These are phyloP conservation scores for Sphagnurus paluster DNA, from an alignment of 1,284 basidiomycete genomes.

Conservation along the genomic window DNA sequence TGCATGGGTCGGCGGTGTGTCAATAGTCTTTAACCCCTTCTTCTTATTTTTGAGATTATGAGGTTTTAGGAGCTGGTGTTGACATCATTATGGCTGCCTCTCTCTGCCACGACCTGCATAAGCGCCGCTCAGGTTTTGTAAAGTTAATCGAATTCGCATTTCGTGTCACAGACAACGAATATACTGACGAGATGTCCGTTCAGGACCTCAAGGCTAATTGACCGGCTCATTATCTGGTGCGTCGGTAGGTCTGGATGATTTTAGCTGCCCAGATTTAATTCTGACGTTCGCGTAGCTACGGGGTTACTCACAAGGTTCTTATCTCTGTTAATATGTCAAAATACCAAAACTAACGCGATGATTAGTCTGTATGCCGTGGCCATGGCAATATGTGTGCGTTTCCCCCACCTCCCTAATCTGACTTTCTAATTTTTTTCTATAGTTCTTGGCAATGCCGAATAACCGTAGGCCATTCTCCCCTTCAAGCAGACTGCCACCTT, in stretches of 20 bases:
- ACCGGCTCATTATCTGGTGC: neutral
- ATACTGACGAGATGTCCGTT: too few species aligned
- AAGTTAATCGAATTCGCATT: neutral
- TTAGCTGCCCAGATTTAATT: neutral
- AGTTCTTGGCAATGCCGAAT: conserved; percentile 1
- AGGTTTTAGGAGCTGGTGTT: neutral
- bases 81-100: neutral
- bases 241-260: neutral
- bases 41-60: neutral
- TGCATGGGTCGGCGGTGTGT: neutral
- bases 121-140: neutral
- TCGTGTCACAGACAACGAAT: too few species aligned
- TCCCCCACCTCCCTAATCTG: neutral
- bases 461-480: neutral
- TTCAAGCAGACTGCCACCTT: too few species aligned
- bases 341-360: neutral
- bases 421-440: neutral
- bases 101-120: neutral
- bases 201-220: neutral
- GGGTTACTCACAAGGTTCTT: neutral
- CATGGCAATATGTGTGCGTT: neutral
- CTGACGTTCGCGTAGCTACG: neutral
- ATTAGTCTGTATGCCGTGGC: neutral
- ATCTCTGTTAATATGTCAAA: neutral
- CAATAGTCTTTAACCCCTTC: neutral